These are phyloP conservation scores for Dissophora globulifera DNA, from an alignment of 192 early-diverging fungal genomes.

Conservation along the genomic window DNA sequence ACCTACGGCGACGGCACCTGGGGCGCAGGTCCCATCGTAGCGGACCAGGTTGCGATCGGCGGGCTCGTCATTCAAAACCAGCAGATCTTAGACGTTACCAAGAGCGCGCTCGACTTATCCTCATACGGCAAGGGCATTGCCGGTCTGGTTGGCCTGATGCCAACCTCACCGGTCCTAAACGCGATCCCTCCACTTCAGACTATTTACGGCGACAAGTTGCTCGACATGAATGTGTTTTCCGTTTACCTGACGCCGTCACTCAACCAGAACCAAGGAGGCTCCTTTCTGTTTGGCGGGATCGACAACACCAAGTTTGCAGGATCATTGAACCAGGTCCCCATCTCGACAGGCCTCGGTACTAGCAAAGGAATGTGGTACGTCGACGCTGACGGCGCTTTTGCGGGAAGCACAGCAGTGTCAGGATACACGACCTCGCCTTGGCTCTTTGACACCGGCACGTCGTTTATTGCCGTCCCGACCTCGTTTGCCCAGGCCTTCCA, in stretches of 20 bases:
- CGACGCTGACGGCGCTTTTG: constrained; percentile 23
- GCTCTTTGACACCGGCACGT: constrained; percentile 51
- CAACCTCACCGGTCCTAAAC: constrained; percentile 34
- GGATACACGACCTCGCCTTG: constrained; percentile 43
- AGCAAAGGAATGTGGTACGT: constrained; percentile 47
- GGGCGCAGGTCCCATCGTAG: constrained; percentile 48
- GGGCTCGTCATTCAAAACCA: constrained; percentile 43
- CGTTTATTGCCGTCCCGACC: constrained; percentile 46
- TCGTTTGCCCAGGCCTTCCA: constrained; percentile 42
- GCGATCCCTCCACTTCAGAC: constrained; percentile 37
- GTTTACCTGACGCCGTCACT: constrained; percentile 30
- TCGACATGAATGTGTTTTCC: constrained; percentile 48
- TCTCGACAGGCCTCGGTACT: constrained; percentile 10
- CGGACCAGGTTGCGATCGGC: constrained; percentile 39
- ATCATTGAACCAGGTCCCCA: constrained; percentile 23
- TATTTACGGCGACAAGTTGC: constrained; percentile 34
- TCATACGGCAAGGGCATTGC: constrained; percentile 29
- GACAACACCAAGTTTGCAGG: constrained; percentile 37
- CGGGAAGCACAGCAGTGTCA: constrained; percentile 6
- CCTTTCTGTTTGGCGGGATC: constrained; percentile 48
- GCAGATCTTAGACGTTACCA: constrained; percentile 48
- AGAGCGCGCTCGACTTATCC: constrained; percentile 38
- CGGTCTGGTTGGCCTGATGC: constrained; percentile 48
- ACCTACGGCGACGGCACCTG: constrained; percentile 54
- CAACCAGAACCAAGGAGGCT: constrained; percentile 21